These are phyloP conservation scores for Mycena crocata DNA, from an alignment of 768 basidiomycete species.

Conservation along the genomic window DNA sequence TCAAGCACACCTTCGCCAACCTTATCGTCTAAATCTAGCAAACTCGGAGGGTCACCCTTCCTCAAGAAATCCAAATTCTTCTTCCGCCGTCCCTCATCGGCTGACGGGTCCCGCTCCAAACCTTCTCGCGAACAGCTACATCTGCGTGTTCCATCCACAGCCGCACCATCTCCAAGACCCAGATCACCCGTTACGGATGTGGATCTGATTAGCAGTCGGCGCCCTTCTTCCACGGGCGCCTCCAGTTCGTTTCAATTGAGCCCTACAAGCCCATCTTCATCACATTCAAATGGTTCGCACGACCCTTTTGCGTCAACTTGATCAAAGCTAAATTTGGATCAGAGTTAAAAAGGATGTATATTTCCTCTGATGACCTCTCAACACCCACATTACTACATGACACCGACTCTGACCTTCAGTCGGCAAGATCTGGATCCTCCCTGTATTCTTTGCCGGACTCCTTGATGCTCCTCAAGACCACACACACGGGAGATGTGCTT, in stretches of 20 bases:
- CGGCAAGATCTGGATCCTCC: constrained; percentile 27
- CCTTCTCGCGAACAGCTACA: constrained; percentile 17
- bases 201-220: constrained; percentile 17
- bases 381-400: constrained; percentile 17
- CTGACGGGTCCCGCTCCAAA: constrained; percentile 23
- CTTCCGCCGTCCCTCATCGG: constrained; percentile 35
- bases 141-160: constrained; percentile 22
- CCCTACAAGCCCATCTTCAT: not conserved
- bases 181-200: not conserved
- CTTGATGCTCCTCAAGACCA: constrained; percentile 41
- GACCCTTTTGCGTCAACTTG: not conserved
- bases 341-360: not conserved
- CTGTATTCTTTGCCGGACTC: constrained; percentile 32
- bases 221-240: constrained; percentile 7
- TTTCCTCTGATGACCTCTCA: constrained; percentile 5
- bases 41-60: not conserved
- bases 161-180: constrained; percentile 15
- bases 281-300: not conserved
- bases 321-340: constrained; percentile 1
- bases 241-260: not conserved
- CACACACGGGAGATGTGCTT: constrained; percentile 43
- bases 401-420: constrained; percentile 32
- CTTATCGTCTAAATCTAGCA: not conserved
- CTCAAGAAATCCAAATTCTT: constrained; percentile 23
- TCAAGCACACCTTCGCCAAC: not conserved